phyloP scores from a whole-genome alignment of 352 stramenopile genomes.

The Globisporangium recalcitrans region DNA sequence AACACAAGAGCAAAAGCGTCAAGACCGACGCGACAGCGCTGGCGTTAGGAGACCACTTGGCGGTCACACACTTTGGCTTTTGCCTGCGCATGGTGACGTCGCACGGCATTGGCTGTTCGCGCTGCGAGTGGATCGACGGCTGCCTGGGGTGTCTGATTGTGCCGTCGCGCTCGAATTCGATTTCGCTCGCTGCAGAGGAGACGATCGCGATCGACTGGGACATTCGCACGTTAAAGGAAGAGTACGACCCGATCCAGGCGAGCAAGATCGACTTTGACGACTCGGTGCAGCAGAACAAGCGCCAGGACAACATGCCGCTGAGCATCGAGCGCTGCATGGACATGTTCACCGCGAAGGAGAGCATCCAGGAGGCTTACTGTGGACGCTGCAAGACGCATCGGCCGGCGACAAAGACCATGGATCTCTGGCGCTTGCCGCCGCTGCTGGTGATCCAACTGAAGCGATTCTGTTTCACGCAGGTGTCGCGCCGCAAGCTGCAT shows the following conservation, averaged over 20 bases:
- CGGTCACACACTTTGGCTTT: conserved; percentile 75
- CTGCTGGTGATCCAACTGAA: conserved; percentile 99
- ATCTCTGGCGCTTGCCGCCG: conserved; percentile 95
- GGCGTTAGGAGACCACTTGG: conserved; percentile 60
- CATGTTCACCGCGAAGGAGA: conserved; percentile 82
- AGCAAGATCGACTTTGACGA: conserved; percentile 73
- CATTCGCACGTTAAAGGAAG: conserved; percentile 79
- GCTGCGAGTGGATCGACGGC: conserved; percentile 85
- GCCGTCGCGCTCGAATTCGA: conserved; percentile 35
- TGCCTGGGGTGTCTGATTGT: conserved; percentile 82
- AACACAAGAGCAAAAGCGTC: neutral
- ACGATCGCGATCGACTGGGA: conserved; percentile 89
- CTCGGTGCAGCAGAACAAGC: conserved; percentile 57
- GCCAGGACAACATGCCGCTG: conserved; percentile 71
- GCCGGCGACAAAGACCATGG: conserved; percentile 93
- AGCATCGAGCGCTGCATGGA: conserved; percentile 82
- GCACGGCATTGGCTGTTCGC: conserved; percentile 76
- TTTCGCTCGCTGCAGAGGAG: conserved; percentile 63
- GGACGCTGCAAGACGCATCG: conserved; percentile 87
- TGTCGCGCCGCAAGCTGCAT: conserved; percentile 91
- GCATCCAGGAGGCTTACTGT: conserved; percentile 77
- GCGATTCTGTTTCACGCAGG: conserved; percentile 97
- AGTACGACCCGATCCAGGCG: conserved; percentile 82
- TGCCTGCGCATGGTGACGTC: conserved; percentile 78
- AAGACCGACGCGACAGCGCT: conserved; percentile 49